Evolutionary conservation across 1,284 basidiomycete genomes (phyloP), one percentile per base, ranked within the genome.

Genomic region (Volvariella volvacea): DNA sequence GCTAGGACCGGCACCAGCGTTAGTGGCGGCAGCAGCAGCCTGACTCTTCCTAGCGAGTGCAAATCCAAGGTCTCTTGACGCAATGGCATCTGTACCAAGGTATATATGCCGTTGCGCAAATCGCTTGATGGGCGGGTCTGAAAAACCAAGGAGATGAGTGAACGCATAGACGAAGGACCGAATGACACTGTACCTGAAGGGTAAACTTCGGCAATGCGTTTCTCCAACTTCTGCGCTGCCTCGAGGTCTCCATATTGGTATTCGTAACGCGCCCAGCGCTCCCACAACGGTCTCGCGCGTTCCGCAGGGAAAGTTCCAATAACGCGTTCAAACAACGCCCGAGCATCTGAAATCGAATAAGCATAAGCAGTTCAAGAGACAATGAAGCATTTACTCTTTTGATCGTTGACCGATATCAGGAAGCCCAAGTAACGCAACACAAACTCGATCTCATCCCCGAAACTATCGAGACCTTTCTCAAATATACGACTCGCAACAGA

Each of bases 161-260:
- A 19, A 34, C 39, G 30, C 45, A 39, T 44, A 33, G 21, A 41
- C 44, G 43, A 31, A 42, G 38, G 15, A 25, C 16, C 20, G 42
- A 38, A 41, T 36, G 6, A 49, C 21, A 47, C 73, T 12, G 39
- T 48, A 91, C 90, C 88, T 44, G 79, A 78, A 0, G 92, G 86
- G 64, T 93, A 98, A 1, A 83, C 78, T 52, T 97, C 93, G 1
- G 83, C 71, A 56, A 97, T 85, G 3, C 95, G 79, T 49, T 83
- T 79, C 61, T 97, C 93, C 41, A 98, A 77, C 62, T 94, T 92
- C 50, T 88, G 82, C 7, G 91, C 83, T 1, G 89, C 87, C 39
- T 89, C 81, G n/a, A 93, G 71, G 64, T 96, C 92, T 17, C 92
- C 92, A 60, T 90, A 98, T 58, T 90, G 86, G 68, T 95, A 96